Evolutionary conservation across 768 basidiomycete genomes (phyloP).

Genomic region (Leccinum barrowsii): DNA sequence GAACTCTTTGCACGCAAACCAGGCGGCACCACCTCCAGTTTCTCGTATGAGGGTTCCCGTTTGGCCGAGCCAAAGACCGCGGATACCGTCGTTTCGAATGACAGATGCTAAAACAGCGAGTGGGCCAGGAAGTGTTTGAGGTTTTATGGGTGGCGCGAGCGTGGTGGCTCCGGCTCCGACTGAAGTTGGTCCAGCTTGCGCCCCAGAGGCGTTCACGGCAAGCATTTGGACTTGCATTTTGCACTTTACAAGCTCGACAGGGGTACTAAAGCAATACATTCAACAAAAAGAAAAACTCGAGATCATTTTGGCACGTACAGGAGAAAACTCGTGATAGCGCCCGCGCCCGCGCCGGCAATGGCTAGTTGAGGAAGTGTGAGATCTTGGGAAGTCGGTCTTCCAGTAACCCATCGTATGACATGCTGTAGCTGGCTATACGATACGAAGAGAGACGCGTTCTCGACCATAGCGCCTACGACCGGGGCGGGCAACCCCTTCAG

Average conservation of each 20-base stretch:
- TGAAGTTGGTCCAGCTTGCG: slow-evolving; percentile 11
- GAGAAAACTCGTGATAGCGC: slow-evolving; percentile 80
- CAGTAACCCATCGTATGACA: slow-evolving; percentile 44
- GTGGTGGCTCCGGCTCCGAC: slow-evolving; percentile 15
- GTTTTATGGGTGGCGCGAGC: slow-evolving; percentile 10
- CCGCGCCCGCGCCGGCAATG: slow-evolving; percentile 84
- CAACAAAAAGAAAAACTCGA: neutral
- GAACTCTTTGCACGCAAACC: slow-evolving; percentile 89
- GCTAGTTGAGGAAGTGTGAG: slow-evolving; percentile 68
- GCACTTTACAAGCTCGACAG: slow-evolving; percentile 93
- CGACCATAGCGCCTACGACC: slow-evolving; percentile 86
- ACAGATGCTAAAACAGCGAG: slow-evolving; percentile 61
- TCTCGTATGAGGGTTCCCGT: slow-evolving; percentile 92
- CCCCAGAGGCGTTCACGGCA: slow-evolving; percentile 24
- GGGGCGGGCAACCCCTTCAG: slow-evolving; percentile 88
- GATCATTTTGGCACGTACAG: slow-evolving; percentile 49
- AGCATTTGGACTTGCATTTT: slow-evolving; percentile 98
- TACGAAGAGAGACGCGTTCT: slow-evolving; percentile 87
- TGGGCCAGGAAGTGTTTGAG: slow-evolving; percentile 60
- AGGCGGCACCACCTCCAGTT: slow-evolving; percentile 84
- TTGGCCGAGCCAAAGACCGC: slow-evolving; percentile 96
- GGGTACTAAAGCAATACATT: slow-evolving; percentile 53
- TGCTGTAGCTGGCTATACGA: slow-evolving; percentile 77
- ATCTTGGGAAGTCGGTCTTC: slow-evolving; percentile 35
- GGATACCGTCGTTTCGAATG: slow-evolving; percentile 63